Base-by-base conservation (phyloP, 352 stramenopile genomes). In the Saprolegnia parasitica region DNA sequence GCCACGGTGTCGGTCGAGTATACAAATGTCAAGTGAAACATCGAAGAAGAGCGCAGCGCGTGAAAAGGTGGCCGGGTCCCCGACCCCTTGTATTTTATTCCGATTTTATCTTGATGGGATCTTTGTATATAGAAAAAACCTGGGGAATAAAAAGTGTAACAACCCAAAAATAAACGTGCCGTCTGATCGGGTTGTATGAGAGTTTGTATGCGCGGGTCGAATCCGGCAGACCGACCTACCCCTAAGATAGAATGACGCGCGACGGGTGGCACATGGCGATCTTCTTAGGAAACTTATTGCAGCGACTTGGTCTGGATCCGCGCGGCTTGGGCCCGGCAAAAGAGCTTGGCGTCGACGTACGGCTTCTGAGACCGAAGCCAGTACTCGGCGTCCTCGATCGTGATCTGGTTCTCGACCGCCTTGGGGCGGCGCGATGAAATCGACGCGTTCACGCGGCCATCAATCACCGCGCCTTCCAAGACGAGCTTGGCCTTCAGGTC, bases 341-440 rank as follows among this genome's bases (percentile, higher is more conserved):
- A 95, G 18, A 93, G 80, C 79, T 93, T 93, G 10, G 87, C 74
- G 35, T 81, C 78, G 54, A 93, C 72, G 71, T 93, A 93, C 52
- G 87, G 85, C 74, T 93, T 92, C 61, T 95, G 87, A 62, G 76
- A 90, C 50, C 84, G 63, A n/a, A 95, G 68, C 85, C 84, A 95
- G 71, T 84, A 95, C 21, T 75, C 84, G 29, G 85, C 87, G 46
- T 95, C 87, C 39, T 92, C 87, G 68, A 91, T 85, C 24, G 85
- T 90, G 35, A 95, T 81, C 71, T 95, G 81, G 73, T 83, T 79
- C 67, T 93, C 85, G 15, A 77, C 65, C 9, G 54, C n/a, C 42
- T 70, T 70, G 35, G 54, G 54, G 4, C 77, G 74, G 5, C 82
- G 82, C 10, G 74, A 52, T 35, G 76, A 73, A 50, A 95, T 88